Percentiles rank a stretch among this genome's conserved stretches.
phyloP scores from a whole-genome alignment of 2,329 filamentous ascomycete genomes.

The Escovopsis sp. region DNA sequence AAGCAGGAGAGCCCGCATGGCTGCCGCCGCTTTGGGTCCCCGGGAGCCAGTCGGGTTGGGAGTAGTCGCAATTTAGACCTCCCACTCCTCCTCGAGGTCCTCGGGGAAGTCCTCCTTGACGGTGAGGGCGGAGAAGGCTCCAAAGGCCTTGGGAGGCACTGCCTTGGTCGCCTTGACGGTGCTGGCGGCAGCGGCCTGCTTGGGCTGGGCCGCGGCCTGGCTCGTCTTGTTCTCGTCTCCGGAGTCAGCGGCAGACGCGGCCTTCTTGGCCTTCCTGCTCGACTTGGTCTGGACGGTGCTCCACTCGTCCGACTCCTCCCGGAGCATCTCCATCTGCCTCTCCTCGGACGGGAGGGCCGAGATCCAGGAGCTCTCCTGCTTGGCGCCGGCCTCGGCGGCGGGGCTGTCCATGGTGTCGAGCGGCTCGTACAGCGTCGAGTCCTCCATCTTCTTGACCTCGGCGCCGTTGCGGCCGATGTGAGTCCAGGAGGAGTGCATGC shows the following conservation, averaged over 20 bases:
- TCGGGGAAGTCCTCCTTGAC: conserved; percentile 25
- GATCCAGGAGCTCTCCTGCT: conserved; percentile 29
- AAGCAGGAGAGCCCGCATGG: too few species aligned
- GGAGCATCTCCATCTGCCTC: conserved; percentile 45
- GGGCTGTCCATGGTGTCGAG: conserved; percentile 42
- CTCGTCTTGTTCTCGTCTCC: conserved; percentile 18
- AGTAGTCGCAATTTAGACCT: conserved; percentile 24
- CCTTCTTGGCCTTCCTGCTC: conserved; percentile 28
- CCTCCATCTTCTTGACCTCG: conserved; percentile 14
- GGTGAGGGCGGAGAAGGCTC: conserved; percentile 35
- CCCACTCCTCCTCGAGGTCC: conserved; percentile 36
- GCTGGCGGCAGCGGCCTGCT: conserved; percentile 14
- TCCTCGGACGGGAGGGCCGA: conserved; percentile 44
- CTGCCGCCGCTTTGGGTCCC: too few species aligned
- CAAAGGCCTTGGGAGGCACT: conserved; percentile 22
- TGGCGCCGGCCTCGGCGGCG: conserved; percentile 15
- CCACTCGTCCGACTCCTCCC: conserved; percentile 40
- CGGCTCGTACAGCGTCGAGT: conserved; percentile 29
- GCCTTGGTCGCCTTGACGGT: conserved; percentile 17
- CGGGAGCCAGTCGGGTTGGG: background rate
- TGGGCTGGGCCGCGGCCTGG: conserved; percentile 17
- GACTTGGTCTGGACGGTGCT: conserved; percentile 39
- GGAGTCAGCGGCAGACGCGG: conserved; percentile 17
- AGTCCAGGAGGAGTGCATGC: conserved; percentile 28
- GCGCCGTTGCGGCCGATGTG: conserved; percentile 18